Percentiles rank a stretch among this genome's conserved stretches.
Evolutionary conservation across 2,329 filamentous ascomycete species (phyloP).

Genomic region (Zasmidium angulare): DNA sequence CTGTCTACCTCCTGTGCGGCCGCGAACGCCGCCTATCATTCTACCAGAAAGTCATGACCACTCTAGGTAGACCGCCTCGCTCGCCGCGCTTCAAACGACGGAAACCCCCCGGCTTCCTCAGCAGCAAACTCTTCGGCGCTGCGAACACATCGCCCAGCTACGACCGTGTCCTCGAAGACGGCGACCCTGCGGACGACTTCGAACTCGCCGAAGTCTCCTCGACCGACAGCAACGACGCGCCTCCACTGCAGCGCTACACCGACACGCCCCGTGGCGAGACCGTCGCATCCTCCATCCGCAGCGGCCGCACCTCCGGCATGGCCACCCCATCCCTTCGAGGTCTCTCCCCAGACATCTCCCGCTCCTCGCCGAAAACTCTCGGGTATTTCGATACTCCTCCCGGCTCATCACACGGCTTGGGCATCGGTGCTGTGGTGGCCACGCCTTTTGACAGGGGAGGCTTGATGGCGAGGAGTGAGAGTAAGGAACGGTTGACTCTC

Average conservation of each 20-base stretch:
- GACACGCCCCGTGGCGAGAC: conserved; percentile 4
- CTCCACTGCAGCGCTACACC: conserved; percentile 5
- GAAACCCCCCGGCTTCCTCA: conserved; percentile 22
- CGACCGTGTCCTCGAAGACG: conserved; percentile 83
- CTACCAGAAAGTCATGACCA: conserved; percentile 56
- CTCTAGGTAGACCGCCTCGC: conserved; percentile 42
- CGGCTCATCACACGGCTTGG: conserved; percentile 27
- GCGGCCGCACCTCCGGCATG: conserved; percentile 63
- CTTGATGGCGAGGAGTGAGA: conserved; percentile 79
- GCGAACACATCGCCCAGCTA: conserved; percentile 58
- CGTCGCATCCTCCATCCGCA: conserved; percentile 43
- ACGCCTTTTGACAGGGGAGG: conserved; percentile 64
- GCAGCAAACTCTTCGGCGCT: conserved; percentile 63
- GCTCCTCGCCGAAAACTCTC: conserved; percentile 26
- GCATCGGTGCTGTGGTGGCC: conserved; percentile 14
- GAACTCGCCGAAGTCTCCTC: conserved; percentile 70
- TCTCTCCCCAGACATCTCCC: conserved; percentile 32
- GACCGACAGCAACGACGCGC: conserved; percentile 50
- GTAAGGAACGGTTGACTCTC: conserved; percentile 70
- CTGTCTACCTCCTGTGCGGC: conserved; percentile 73
- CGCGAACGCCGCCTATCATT: conserved; percentile 67
- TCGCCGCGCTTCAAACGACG: conserved; percentile 20
- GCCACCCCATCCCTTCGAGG: conserved; percentile 56
- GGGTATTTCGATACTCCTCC: conserved; percentile 48
- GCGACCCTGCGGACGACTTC: conserved; percentile 66